Base-by-base conservation (phyloP, 2,329 filamentous ascomycete genomes). In the Fusarium goolgardi region DNA sequence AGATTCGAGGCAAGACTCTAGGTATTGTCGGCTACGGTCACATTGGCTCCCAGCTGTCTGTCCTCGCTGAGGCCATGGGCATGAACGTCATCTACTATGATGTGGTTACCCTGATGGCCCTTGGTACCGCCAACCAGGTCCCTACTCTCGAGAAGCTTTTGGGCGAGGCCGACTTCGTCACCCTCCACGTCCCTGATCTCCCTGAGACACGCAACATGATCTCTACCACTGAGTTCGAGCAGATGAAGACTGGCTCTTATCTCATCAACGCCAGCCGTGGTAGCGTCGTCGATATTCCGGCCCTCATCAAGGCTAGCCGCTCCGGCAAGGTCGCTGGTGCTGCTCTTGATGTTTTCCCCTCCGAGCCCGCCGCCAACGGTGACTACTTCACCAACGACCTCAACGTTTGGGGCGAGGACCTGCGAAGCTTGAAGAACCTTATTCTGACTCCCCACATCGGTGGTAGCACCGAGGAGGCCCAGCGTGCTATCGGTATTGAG, bases 31-130 rank as follows among this genome's bases (percentile, higher is more conserved):
- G 96, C 31, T 99, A 99, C 76, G 96, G 96, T 65, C 96, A 99
- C 78, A 98, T 99, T 77, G 96, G 96, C 66, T 94, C 93, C 52
- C 96, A 99, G 80, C 83, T 99, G 68, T 98, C 94, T 1, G 96
- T 99, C 41, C 84, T 99, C 67, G 94, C 96, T 29, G 96, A 99
- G 81, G 90, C 95, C 25, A 97, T 99, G 94, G 96, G 96, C 50
- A 97, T 99, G 95, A 90, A 86, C 18, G 96, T 99, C 75, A 94
- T 98, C 74, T 99, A 97, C 85, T 98, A 96, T 80, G 96, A 99
- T 79, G 90, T 97, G 9, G 81, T 97, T 67, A 97, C 94, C 72
- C 85, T 98, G 72, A 99, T 99, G 96, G 91, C 92, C 44, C 83
- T 99, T 77, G 96, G 96, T 57, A 97, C 92, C 13, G 89, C 95